phyloP scores from a whole-genome alignment of 495 filamentous ascomycete species.

The Neurospora intermedia region DNA sequence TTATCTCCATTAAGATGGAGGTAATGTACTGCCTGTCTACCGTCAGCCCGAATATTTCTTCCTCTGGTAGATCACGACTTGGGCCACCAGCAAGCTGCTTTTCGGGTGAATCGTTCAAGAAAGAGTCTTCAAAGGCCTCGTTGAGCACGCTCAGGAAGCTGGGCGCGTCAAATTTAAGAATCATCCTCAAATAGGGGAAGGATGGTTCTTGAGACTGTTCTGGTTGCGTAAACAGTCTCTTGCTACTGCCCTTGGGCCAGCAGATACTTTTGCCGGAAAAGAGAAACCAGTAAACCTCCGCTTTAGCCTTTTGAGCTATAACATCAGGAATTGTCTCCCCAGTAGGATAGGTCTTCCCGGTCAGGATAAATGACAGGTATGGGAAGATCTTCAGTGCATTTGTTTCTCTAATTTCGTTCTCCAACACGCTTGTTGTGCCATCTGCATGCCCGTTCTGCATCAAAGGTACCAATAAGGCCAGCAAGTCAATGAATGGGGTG shows the following conservation, averaged over 20 bases:
- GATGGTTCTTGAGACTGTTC: slow-evolving; percentile 45
- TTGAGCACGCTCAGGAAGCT: slow-evolving; percentile 94
- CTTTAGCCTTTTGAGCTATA: slow-evolving; percentile 65
- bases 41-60: slow-evolving; percentile 55
- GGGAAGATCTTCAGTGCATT: slow-evolving; percentile 90
- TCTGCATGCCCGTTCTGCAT: slow-evolving; percentile 38
- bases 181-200: slow-evolving; percentile 72
- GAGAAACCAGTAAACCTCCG: slow-evolving; percentile 80
- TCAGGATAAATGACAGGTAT: slow-evolving; percentile 87
- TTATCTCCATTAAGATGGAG: slow-evolving; percentile 79
- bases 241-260: slow-evolving; percentile 49
- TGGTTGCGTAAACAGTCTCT: slow-evolving; percentile 42
- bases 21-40: slow-evolving; percentile 86
- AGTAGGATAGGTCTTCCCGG: slow-evolving; percentile 81
- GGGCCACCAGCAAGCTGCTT: slow-evolving; percentile 40
- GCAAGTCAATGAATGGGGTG: slow-evolving; percentile 75
- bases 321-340: slow-evolving; percentile 60
- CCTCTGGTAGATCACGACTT: slow-evolving; percentile 41
- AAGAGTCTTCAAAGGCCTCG: slow-evolving; percentile 92
- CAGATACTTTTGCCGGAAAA: slow-evolving; percentile 68
- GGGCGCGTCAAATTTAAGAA: slow-evolving; percentile 77
- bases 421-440: slow-evolving; percentile 31
- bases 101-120: slow-evolving; percentile 69
- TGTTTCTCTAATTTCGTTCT: slow-evolving; percentile 39
- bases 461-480: slow-evolving; percentile 56